Conservation (phyloP, 495 filamentous ascomycete species). For the Lepidopterella palustris region DNA sequence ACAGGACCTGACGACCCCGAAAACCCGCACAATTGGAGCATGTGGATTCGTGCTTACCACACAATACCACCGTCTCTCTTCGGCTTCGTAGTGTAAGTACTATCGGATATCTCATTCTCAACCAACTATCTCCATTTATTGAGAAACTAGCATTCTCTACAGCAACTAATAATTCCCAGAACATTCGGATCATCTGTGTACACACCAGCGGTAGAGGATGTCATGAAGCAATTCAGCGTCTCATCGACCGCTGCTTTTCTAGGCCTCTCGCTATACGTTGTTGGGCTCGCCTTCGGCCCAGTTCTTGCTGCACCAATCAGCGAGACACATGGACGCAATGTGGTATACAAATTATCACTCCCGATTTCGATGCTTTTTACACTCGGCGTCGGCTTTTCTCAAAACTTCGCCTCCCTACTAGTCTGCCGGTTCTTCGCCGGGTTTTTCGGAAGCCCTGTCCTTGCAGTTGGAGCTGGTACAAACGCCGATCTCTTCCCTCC, state of each 20-base stretch:
- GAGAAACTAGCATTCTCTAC: too few species aligned
- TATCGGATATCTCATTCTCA: too few species aligned
- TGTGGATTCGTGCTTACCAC: constrained; percentile 30
- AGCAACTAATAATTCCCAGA: constrained; percentile 6
- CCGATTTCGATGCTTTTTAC: constrained; percentile 56
- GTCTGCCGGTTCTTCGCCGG: constrained; percentile 60
- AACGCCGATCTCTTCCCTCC: constrained; percentile 48
- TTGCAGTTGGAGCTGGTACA: constrained; percentile 52
- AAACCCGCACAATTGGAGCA: constrained; percentile 39
- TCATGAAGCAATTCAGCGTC: constrained; percentile 29
- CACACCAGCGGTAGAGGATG: constrained; percentile 30
- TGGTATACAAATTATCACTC: constrained; percentile 35
- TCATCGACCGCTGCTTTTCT: constrained; percentile 31
- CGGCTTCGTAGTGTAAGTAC: constrained; percentile 31
- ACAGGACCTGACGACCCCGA: constrained; percentile 28
- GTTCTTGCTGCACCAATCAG: constrained; percentile 34
- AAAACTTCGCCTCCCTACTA: constrained; percentile 49
- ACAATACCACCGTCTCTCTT: constrained; percentile 26
- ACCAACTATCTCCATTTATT: constrained; percentile 6
- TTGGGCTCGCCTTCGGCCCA: constrained; percentile 36
- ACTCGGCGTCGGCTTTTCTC: constrained; percentile 52
- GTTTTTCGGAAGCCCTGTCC: constrained; percentile 46
- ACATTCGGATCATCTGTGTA: constrained; percentile 33
- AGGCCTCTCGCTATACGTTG: constrained; percentile 30
- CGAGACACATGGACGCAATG: constrained; percentile 32